These are phyloP conservation scores for Pneumocystis canis DNA, from an alignment of 1,139 yeast species.

Conservation along the genomic window DNA sequence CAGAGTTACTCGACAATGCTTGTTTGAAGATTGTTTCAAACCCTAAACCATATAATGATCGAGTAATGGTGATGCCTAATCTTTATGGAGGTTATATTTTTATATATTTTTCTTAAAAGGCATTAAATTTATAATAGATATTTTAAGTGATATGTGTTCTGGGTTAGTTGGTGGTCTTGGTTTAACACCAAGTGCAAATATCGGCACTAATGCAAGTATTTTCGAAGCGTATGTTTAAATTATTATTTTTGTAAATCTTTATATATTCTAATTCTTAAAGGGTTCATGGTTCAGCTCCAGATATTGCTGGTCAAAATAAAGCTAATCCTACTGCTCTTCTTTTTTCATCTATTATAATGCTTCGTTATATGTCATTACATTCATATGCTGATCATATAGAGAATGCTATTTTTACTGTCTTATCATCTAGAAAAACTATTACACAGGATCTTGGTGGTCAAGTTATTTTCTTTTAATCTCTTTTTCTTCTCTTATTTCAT, in stretches of 20 bases:
- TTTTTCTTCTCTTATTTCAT: background rate
- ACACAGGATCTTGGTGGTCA: slow-evolving; percentile 88
- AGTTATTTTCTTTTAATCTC: background rate
- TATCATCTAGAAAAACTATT: slow-evolving; percentile 90
- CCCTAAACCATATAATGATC: slow-evolving; percentile 31
- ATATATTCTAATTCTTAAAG: background rate
- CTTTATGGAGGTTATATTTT: slow-evolving; percentile 62
- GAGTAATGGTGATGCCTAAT: slow-evolving; percentile 98
- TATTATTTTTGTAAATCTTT: background rate
- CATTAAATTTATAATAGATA: slow-evolving; percentile 22
- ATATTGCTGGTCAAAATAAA: slow-evolving; percentile 78
- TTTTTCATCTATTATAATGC: slow-evolving; percentile 95
- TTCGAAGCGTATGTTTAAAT: slow-evolving; percentile 52
- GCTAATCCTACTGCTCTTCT: slow-evolving; percentile 98
- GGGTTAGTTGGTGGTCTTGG: slow-evolving; percentile 98
- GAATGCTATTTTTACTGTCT: slow-evolving; percentile 75
- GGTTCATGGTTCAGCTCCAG: slow-evolving; percentile 94
- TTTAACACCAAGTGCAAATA: slow-evolving; percentile 95
- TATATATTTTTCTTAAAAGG: background rate
- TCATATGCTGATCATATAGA: slow-evolving; percentile 71
- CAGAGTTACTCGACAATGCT: slow-evolving; percentile 89
- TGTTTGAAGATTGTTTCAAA: slow-evolving; percentile 79
- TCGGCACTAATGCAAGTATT: slow-evolving; percentile 94
- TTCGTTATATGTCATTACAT: slow-evolving; percentile 89
- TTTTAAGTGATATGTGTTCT: slow-evolving; percentile 91